Conservation (phyloP, 148 eudicot species). For the Arbutus unedo region DNA sequence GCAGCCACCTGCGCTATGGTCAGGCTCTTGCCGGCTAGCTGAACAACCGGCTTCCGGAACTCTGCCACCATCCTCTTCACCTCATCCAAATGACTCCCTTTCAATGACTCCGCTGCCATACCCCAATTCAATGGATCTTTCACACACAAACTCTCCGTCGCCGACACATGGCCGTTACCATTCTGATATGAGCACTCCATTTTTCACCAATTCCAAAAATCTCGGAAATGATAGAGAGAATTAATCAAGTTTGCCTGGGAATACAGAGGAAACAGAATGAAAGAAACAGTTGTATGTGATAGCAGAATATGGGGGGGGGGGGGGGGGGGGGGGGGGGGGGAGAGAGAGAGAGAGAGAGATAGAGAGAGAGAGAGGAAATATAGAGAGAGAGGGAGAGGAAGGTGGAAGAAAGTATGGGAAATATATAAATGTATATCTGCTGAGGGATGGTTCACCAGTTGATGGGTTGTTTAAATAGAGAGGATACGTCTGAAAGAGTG, state of each 20-base stretch:
- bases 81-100: constrained; percentile 29
- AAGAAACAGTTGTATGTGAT: not conserved
- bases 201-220: not conserved
- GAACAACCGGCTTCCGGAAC: constrained; percentile 20
- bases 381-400: not conserved
- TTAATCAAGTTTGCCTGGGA: not conserved
- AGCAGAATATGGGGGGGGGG: not conserved
- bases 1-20: constrained; percentile 29
- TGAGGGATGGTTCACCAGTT: constrained; percentile 7
- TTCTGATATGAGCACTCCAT: not conserved
- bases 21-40: constrained; percentile 19
- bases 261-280: not conserved
- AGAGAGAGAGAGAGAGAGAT: not conserved
- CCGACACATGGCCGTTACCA: constrained; percentile 10
- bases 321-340: not conserved
- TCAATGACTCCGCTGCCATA: constrained; percentile 21
- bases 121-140: constrained; percentile 30
- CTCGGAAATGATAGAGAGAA: not conserved
- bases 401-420: too few relatives aligned
- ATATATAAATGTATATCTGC: constrained; percentile 6
- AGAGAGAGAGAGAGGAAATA: too few relatives aligned
- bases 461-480: constrained; percentile 23
- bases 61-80: constrained; percentile 29
- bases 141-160: not conserved
- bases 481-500: constrained; percentile 12